Evolutionary conservation across 1,284 basidiomycete genomes (phyloP), one percentile per base, ranked within the genome.

Genomic region (Leccinum variabile): DNA sequence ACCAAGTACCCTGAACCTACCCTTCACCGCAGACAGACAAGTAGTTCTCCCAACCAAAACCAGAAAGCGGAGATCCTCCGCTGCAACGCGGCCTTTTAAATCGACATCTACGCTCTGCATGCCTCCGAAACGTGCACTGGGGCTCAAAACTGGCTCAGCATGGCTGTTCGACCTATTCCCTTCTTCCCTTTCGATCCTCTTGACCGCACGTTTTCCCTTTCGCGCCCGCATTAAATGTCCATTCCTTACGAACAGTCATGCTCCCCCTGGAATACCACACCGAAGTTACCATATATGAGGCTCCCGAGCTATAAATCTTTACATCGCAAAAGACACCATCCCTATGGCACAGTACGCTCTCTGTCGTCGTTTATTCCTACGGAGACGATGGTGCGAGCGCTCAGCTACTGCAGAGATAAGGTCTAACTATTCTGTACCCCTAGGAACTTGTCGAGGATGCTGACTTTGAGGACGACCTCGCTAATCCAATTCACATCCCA

Each of bases 31-130:
- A 54, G 46, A 63, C 56, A 61, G 60, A 62, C 66, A 59, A 56
- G 58, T 11, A 67, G 52, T n/a, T 57, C 32, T 56, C 7, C 25
- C 67, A 59, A 59, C 63, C 63, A 61, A 61, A 72, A 70, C 49
- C 54, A 71, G 69, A 66, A 55, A 58, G 70, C 63, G 68, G 69
- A 69, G 69, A 72, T 71, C 66, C 41, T 61, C 63, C 56, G 63
- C 63, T 57, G 62, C 54, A 69, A 70, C 61, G 69, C 70, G 68
- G 71, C 46, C 64, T 73, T 73, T 62, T 57, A 65, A 73, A 61
- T 57, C 54, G 53, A 54, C 53, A 55, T 37, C 60, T 41, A 41
- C 39, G 16, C 8, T 41, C 16, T 41, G 39, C 39, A 41, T 41
- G 39, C 39, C 39, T 41, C 39, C 39, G 7, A 41, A 41, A 41